Evolutionary conservation across 208 protist genomes (phyloP), one percentile per base, ranked within the genome.

Genomic region (Leishmania major): DNA sequence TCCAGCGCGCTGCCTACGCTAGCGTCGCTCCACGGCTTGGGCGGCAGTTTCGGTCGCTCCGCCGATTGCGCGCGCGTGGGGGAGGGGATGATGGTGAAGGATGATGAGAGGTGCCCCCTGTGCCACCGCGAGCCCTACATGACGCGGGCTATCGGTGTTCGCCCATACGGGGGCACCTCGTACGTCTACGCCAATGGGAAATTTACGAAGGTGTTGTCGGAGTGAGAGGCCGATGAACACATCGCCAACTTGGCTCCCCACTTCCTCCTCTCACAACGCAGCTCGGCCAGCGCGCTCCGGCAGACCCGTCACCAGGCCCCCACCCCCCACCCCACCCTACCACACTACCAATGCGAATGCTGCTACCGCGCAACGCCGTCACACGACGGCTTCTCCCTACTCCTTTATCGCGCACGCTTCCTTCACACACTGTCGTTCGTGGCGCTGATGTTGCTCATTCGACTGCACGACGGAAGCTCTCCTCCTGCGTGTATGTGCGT

Each of bases 111-210:
- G 40, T 96, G 93, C 66, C 93, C 93, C 67, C 49, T 94, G 75
- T 96, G 93, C 76, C 85, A 93, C 64, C 86, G 91, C 13, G 51
- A 86, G 22, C 85, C 91, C 1, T 87, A 84, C 66, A 78, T 85
- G 77, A 69, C 79, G 62, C 79, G 89, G 31, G 76, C 71, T 40
- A 87, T 91, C 66, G 77, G 78, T n/a, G 72, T 71, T 40, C 78
- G 57, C 19, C 94, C 92, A n/a, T 97, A 97, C 82, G 79, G 77
- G 0, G 47, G 85, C 40, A 97, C 92, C n/a, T 78, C 83, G 5
- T 97, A 91, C 78, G 83, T 87, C n/a, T 97, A 91, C 85, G 85
- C 71, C 35, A 74, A 85, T 6, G 90, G 90, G 10, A 85, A 72
- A 43, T 95, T 92, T 73, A 76, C 31, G 62, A 79, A 75, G 35